phyloP scores from a whole-genome alignment of 495 filamentous ascomycete genomes.

The Xylaria palmicola region DNA sequence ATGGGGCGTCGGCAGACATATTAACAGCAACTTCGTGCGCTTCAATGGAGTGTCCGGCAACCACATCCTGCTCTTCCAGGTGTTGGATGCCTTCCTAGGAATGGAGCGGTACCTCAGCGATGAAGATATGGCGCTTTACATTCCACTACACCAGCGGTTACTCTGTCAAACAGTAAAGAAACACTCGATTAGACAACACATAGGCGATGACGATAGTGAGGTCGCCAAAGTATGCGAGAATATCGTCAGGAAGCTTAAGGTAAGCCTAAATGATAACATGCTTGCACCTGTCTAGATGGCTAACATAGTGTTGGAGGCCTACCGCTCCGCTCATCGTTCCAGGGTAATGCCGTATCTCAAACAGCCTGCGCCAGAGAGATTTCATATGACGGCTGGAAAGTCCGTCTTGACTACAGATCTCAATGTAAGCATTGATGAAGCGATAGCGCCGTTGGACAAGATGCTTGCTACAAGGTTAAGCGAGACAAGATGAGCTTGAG shows the following conservation, averaged over 20 bases:
- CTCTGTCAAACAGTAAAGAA: conserved; percentile 28
- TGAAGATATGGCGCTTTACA: conserved; percentile 23
- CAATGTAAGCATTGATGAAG: not conserved
- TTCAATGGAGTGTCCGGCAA: conserved; percentile 48
- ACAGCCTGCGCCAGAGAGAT: conserved; percentile 40
- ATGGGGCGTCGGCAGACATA: conserved; percentile 36
- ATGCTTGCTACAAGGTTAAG: no score
- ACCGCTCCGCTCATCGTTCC: conserved; percentile 38
- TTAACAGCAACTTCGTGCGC: conserved; percentile 33
- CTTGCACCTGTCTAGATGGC: conserved; percentile 8
- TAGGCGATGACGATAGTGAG: conserved; percentile 4
- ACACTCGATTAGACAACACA: conserved; percentile 18
- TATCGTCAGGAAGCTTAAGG: no score
- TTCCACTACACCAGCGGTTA: conserved; percentile 35
- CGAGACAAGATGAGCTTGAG: no score
- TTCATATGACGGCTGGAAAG: conserved; percentile 47
- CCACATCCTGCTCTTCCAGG: conserved; percentile 43
- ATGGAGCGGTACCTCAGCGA: conserved; percentile 38
- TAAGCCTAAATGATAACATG: no score
- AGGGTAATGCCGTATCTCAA: conserved; percentile 37
- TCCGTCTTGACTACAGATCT: conserved; percentile 32
- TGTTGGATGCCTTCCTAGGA: conserved; percentile 44
- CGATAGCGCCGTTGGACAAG: not conserved
- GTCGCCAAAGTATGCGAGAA: no score
- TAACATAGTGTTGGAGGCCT: conserved; percentile 8